phyloP scores from a whole-genome alignment of 169 alveolate genomes.

The Ichthyophthirius multifiliis region DNA sequence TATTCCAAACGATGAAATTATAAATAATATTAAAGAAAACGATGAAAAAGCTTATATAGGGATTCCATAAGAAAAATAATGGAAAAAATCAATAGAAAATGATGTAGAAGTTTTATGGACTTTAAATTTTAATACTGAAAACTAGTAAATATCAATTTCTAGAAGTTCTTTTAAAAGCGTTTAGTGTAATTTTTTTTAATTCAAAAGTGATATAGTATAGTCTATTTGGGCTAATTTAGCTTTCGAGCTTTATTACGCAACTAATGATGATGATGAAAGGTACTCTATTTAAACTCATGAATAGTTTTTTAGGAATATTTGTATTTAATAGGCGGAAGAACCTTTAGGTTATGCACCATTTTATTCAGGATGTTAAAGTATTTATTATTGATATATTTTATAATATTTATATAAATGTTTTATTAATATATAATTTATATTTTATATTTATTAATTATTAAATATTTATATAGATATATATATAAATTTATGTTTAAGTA shows the following conservation, averaged over 20 bases:
- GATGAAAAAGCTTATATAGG: slow-evolving; percentile 18
- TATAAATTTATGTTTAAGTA: too few relatives aligned
- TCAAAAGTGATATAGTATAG: slow-evolving; percentile 24
- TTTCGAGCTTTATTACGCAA: slow-evolving; percentile 29
- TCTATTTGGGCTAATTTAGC: slow-evolving; percentile 26
- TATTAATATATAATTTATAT: too few relatives aligned
- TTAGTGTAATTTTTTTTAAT: slow-evolving; percentile 5
- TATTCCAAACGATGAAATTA: background rate
- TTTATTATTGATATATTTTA: too few relatives aligned
- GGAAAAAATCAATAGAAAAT: slow-evolving; percentile 19
- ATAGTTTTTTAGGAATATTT: slow-evolving; percentile 29
- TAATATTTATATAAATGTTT: too few relatives aligned
- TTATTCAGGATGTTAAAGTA: too few relatives aligned
- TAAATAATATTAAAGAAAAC: slow-evolving; percentile 6
- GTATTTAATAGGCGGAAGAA: slow-evolving; percentile 20
- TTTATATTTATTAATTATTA: too few relatives aligned
- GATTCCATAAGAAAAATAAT: slow-evolving; percentile 20
- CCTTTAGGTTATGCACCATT: slow-evolving; percentile 47
- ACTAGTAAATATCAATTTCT: slow-evolving; percentile 12
- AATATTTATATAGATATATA: too few relatives aligned
- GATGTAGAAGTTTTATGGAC: slow-evolving; percentile 14
- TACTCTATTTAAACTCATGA: slow-evolving; percentile 43
- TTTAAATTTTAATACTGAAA: slow-evolving; percentile 3
- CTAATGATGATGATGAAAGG: slow-evolving; percentile 46
- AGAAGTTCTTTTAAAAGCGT: background rate